Evolutionary conservation across 208 protist species (phyloP).

Genomic region (Angomonas deanei): DNA sequence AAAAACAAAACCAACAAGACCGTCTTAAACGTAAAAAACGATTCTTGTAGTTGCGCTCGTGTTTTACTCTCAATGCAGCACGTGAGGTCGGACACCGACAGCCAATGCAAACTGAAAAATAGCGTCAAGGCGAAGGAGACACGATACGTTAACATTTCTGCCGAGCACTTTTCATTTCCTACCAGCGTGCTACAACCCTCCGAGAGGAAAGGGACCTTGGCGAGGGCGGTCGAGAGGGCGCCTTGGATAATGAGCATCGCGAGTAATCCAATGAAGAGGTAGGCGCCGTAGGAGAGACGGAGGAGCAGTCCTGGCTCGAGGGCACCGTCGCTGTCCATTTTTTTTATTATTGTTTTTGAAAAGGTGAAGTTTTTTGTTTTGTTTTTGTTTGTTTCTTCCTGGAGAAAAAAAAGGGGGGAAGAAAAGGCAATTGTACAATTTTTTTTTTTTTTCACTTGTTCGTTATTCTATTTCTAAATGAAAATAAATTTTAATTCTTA

Average conservation of each 20-base stretch:
- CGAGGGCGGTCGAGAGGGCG: conserved; percentile 44
- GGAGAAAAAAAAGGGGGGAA: conserved; percentile 2
- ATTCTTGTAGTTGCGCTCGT: conserved; percentile 64
- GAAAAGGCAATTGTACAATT: background rate
- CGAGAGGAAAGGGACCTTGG: conserved; percentile 40
- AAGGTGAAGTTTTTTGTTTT: too few relatives aligned
- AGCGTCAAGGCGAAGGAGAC: conserved; percentile 73
- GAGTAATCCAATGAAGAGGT: conserved; percentile 74
- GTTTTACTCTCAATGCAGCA: conserved; percentile 78
- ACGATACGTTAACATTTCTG: conserved; percentile 81
- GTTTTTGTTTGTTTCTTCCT: conserved; percentile 9
- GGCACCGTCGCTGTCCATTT: conserved; percentile 14
- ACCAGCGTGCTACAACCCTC: conserved; percentile 44
- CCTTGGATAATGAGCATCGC: conserved; percentile 52
- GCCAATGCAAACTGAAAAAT: conserved; percentile 83
- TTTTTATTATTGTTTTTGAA: conserved; percentile 1
- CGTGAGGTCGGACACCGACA: conserved; percentile 80
- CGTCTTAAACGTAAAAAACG: conserved; percentile 79
- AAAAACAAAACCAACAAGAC: conserved; percentile 60
- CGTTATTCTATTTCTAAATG: conserved; percentile 3
- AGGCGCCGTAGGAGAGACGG: conserved; percentile 73
- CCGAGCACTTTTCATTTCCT: conserved; percentile 37
- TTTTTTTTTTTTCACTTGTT: conserved; percentile 12
- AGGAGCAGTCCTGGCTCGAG: conserved; percentile 56
- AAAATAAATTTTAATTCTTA: background rate